Evolutionary conservation across 2,329 filamentous ascomycete species (phyloP), one percentile per base, ranked within the genome.

Genomic region (Ceratocystis colombiana): DNA sequence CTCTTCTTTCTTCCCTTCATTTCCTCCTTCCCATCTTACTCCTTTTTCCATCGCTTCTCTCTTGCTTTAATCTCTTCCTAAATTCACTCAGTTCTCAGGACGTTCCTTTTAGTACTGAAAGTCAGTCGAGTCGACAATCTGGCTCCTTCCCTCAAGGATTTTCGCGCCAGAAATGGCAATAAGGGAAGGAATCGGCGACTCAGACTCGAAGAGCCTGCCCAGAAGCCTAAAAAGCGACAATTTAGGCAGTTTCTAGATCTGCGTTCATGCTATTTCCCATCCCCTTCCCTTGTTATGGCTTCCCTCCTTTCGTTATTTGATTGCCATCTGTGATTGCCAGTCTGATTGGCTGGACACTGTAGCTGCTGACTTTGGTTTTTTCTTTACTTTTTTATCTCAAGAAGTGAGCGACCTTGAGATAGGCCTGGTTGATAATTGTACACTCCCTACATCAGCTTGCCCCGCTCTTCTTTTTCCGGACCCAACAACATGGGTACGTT

Each of bases 101-200:
- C 2, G 46, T 50, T 37, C 33, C 33, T 50, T n/a, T 50, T 22
- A 8, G 46, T 50, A 20, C 46, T 22, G 53, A 57, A 57, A 10
- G 33, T 37, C 33, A 37, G 33, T 37, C 33, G 33, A 37, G 53
- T 57, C 53, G 53, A 57, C 25, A 30, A 57, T 57, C 53, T 57
- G 53, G 53, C 25, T 57, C 53, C 53, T 57, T 57, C 53, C 53
- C 53, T 33, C 25, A 17, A 57, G 25, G 53, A 57, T 57, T 28
- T 57, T 57, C 22, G 25, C 25, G 22, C 53, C 25, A 57, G 25
- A 30, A 12, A 8, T 57, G 53, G 53, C 53, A 57, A 28, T 37
- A 37, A 57, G 53, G 53, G 53, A 57, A 57, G 53, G 53, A 57
- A 57, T 15, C 22, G 30, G 3, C 22, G n/a, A 28, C 50, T 22